Percentiles rank a stretch among this genome's conserved stretches.
Conservation (phyloP, 805 yeast species). For the Nakazawaea anatomiae region DNA sequence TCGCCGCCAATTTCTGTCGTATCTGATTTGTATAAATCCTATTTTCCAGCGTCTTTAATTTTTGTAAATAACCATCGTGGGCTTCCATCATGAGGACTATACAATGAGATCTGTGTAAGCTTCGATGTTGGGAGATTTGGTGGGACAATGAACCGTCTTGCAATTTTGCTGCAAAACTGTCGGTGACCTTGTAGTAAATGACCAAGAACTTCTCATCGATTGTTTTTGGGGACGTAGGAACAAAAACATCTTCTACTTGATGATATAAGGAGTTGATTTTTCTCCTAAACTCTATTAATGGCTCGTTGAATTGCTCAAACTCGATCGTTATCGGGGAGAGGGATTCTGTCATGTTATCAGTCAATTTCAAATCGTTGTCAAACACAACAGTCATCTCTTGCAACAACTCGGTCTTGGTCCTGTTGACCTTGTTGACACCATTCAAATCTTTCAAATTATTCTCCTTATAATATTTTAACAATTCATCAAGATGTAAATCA, state of each 20-base stretch:
- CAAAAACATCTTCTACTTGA: slow-evolving; percentile 40
- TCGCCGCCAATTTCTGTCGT: slow-evolving; percentile 19
- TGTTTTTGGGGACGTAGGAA: slow-evolving; percentile 40
- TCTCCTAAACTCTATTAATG: slow-evolving; percentile 49
- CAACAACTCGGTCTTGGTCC: slow-evolving; percentile 45
- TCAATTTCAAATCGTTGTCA: slow-evolving; percentile 21
- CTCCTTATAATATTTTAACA: slow-evolving; percentile 16
- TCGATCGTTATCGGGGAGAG: slow-evolving; percentile 14
- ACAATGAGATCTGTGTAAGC: slow-evolving; percentile 20
- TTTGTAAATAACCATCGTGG: slow-evolving; percentile 38
- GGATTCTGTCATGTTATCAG: not conserved
- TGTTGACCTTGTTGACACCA: slow-evolving; percentile 28
- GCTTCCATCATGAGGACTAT: slow-evolving; percentile 44
- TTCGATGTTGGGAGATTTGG: slow-evolving; percentile 17
- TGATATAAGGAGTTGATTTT: slow-evolving; percentile 43
- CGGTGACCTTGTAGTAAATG: slow-evolving; percentile 40
- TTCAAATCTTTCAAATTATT: slow-evolving; percentile 16
- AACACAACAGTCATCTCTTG: slow-evolving; percentile 42
- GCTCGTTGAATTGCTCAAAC: slow-evolving; percentile 25
- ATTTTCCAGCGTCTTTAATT: slow-evolving; percentile 39
- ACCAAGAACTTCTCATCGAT: slow-evolving; percentile 38
- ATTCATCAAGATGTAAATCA: slow-evolving; percentile 14
- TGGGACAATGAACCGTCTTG: slow-evolving; percentile 19
- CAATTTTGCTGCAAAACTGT: slow-evolving; percentile 30
- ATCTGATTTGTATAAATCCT: slow-evolving; percentile 35